These are phyloP conservation scores for Capsicum pubescens DNA, from an alignment of 257 asterid genomes.

Conservation along the genomic window DNA sequence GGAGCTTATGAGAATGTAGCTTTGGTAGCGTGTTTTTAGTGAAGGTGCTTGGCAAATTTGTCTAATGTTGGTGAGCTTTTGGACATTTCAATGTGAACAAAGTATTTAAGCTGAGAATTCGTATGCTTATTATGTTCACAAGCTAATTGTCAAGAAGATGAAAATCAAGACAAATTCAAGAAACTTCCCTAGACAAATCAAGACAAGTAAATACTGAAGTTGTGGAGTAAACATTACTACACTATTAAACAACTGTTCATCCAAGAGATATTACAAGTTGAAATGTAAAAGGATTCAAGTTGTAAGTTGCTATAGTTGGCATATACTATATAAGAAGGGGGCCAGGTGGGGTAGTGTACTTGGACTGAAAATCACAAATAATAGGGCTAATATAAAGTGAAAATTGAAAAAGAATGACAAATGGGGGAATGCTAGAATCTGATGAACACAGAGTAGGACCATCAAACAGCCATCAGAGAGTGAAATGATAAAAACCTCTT, in stretches of 20 bases:
- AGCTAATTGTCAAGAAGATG: background rate
- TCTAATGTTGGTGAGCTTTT: background rate
- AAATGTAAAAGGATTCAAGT: background rate
- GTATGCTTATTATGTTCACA: background rate
- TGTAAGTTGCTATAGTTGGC: background rate
- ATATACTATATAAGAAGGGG: background rate
- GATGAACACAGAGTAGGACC: slow-evolving; percentile 20
- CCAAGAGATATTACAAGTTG: background rate
- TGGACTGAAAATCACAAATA: slow-evolving; percentile 12
- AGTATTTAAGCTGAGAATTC: too few species aligned
- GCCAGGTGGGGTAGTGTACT: slow-evolving; percentile 18
- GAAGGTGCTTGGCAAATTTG: background rate
- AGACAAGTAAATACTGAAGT: background rate
- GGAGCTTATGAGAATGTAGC: background rate
- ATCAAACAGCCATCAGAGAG: background rate
- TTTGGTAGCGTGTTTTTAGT: background rate
- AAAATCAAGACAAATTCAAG: slow-evolving; percentile 22
- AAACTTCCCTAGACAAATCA: background rate
- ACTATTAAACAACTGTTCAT: background rate
- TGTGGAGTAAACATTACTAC: background rate
- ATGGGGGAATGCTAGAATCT: background rate
- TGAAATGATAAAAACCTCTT: background rate
- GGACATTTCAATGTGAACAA: background rate
- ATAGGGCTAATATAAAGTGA: background rate
- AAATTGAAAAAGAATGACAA: background rate